phyloP scores from a whole-genome alignment of 768 basidiomycete genomes.

The Mycena amicta region DNA sequence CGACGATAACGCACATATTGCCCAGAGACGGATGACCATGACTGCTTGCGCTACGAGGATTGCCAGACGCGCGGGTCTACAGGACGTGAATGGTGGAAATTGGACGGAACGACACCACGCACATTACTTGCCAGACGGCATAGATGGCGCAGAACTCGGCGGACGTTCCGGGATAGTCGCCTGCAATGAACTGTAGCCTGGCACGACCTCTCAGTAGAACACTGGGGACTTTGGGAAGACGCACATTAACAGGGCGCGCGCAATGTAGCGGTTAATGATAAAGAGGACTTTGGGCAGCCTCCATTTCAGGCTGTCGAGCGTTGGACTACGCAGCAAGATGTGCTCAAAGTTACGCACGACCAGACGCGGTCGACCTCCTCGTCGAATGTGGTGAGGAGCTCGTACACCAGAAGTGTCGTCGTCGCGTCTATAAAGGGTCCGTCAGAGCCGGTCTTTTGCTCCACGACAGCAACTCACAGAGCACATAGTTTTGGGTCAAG shows the following conservation, averaged over 20 bases:
- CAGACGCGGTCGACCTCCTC: conserved; percentile 33
- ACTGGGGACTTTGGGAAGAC: background rate
- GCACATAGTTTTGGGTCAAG: background rate
- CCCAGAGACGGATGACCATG: conserved; percentile 19
- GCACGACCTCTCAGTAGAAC: background rate
- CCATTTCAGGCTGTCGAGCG: no score
- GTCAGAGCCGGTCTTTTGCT: background rate
- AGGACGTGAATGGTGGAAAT: no score
- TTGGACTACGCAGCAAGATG: no score
- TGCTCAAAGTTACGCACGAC: no score
- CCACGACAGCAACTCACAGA: background rate
- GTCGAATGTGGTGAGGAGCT: conserved; percentile 27
- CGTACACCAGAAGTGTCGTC: conserved; percentile 29
- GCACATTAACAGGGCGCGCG: conserved; percentile 18
- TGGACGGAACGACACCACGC: no score
- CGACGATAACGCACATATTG: conserved; percentile 12
- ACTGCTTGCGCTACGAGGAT: conserved; percentile 19
- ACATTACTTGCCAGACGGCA: conserved; percentile 19
- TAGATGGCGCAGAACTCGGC: conserved; percentile 14
- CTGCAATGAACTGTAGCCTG: conserved; percentile 9
- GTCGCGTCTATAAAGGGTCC: conserved; percentile 25
- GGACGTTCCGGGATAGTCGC: conserved; percentile 14
- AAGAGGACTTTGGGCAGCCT: conserved; percentile 24
- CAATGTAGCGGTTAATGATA: conserved; percentile 23
- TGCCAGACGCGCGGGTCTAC: conserved; percentile 17